phyloP scores from a whole-genome alignment of 1,284 basidiomycete species.

The Neolentinus lepideus region DNA sequence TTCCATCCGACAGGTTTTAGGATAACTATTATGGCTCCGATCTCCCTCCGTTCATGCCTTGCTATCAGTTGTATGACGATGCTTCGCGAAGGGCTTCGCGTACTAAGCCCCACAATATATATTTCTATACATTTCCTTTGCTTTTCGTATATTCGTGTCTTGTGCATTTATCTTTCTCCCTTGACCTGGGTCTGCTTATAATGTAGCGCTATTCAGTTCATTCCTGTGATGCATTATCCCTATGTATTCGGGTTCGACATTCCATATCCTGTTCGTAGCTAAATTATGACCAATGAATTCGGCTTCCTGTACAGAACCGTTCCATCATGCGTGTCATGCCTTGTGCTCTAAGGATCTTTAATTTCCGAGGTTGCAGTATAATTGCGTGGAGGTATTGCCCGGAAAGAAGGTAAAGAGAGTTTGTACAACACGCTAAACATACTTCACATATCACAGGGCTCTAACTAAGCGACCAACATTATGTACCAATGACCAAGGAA shows the following conservation, averaged over 20 bases:
- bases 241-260: background rate
- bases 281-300: background rate
- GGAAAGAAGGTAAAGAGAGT: background rate
- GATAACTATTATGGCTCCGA: background rate
- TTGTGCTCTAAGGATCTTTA: background rate
- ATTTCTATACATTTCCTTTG: background rate
- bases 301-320: background rate
- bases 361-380: background rate
- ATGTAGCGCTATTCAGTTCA: background rate
- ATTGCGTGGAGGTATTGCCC: background rate
- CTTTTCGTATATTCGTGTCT: background rate
- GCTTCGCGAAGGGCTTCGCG: constrained; percentile 3
- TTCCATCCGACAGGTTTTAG: background rate
- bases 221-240: background rate
- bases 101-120: constrained; percentile 1
- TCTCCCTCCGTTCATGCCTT: background rate
- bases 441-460: background rate
- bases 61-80: constrained; percentile 1
- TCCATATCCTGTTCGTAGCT: background rate
- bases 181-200: background rate
- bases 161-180: background rate
- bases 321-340: background rate
- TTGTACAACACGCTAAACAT: background rate
- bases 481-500: background rate
- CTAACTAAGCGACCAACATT: background rate